Evolutionary conservation across 257 asterid species (phyloP), one percentile per base, ranked within the genome.

Genomic region (Avicennia marina): DNA sequence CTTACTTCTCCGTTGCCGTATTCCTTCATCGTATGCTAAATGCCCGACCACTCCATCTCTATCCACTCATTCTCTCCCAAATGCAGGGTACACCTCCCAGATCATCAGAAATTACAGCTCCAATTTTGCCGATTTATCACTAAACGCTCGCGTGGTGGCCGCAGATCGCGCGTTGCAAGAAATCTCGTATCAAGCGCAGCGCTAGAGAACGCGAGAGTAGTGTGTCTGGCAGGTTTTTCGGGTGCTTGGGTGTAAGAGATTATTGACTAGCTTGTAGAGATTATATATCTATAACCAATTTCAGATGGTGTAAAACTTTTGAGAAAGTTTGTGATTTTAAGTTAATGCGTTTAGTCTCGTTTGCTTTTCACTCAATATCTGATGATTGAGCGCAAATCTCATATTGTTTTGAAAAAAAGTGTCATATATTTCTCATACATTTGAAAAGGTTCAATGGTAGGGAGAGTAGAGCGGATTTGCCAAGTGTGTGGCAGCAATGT

Each of bases 201-300:
- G 53, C 42, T 91, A 87, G 31, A 72, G 70, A 46, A 39, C 11
- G 24, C 71, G 53, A 27, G 94, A 80, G 64, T n/a, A n/a, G n/a
- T n/a, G n/a, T n/a, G n/a, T n/a, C n/a, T n/a, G n/a, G n/a, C n/a
- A n/a, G n/a, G n/a, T n/a, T n/a, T n/a, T n/a, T n/a, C n/a, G n/a
- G n/a, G n/a, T n/a, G n/a, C n/a, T n/a, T n/a, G n/a, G n/a, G n/a
- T n/a, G n/a, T n/a, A n/a, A n/a, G n/a, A n/a, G n/a, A n/a, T n/a
- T n/a, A n/a, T n/a, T n/a, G n/a, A n/a, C n/a, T n/a, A n/a, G n/a
- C n/a, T n/a, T n/a, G n/a, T n/a, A n/a, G n/a, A n/a, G n/a, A n/a
- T n/a, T n/a, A n/a, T n/a, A n/a, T n/a, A n/a, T n/a, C n/a, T n/a
- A n/a, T n/a, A n/a, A n/a, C n/a, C n/a, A n/a, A n/a, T n/a, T n/a